These are phyloP conservation scores for Arthroderma sp. DNA, from an alignment of 2,329 filamentous ascomycete genomes.

Conservation along the genomic window DNA sequence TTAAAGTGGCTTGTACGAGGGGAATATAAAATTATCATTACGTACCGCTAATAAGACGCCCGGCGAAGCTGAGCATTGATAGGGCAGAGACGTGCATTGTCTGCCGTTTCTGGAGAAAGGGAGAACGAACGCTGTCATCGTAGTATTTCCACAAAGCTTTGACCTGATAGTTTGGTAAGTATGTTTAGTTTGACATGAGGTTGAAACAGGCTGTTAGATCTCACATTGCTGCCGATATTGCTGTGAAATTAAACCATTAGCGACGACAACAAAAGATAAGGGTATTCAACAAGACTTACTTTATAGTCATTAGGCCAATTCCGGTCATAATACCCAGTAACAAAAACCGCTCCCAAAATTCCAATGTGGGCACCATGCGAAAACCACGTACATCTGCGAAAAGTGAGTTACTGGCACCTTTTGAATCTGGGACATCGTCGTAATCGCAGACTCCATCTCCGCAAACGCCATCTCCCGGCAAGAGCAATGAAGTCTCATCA, in stretches of 20 bases:
- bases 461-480: slow-evolving; percentile 12
- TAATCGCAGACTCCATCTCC: slow-evolving; percentile 35
- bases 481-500: slow-evolving; percentile 67
- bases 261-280: background rate
- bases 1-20: slow-evolving; percentile 1
- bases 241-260: slow-evolving; percentile 35
- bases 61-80: slow-evolving; percentile 75
- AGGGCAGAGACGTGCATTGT: slow-evolving; percentile 88
- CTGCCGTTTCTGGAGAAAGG: slow-evolving; percentile 68
- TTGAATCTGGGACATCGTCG: slow-evolving; percentile 44
- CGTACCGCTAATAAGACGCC: slow-evolving; percentile 63
- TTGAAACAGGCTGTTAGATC: slow-evolving; percentile 5
- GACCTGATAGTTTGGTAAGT: slow-evolving; percentile 23
- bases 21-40: slow-evolving; percentile 5
- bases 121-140: slow-evolving; percentile 56
- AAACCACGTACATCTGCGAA: slow-evolving; percentile 84
- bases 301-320: slow-evolving; percentile 96
- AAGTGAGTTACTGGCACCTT: slow-evolving; percentile 56
- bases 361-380: slow-evolving; percentile 53
- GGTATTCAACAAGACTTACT: slow-evolving; percentile 46
- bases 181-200: background rate
- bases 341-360: slow-evolving; percentile 85
- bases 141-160: slow-evolving; percentile 81
- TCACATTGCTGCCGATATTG: slow-evolving; percentile 82
- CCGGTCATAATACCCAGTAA: slow-evolving; percentile 86